Evolutionary conservation across 768 basidiomycete species (phyloP).

Genomic region (Boletus reticulatus): DNA sequence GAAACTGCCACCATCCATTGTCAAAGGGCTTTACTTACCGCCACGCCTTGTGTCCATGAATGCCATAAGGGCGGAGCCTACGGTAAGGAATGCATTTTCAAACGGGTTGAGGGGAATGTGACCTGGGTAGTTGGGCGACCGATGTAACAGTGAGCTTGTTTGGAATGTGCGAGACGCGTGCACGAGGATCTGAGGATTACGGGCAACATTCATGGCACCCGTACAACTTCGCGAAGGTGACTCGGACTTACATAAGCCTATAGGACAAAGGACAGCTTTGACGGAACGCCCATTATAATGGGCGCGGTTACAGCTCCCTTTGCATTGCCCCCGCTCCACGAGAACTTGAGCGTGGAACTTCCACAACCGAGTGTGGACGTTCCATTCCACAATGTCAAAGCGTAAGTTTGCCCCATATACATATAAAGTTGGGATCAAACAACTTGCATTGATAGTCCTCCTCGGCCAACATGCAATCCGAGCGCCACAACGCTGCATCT

Average conservation of each 20-base stretch:
- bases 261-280: too few species aligned
- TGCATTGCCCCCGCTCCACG: conserved; percentile 17
- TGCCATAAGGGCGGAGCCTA: conserved; percentile 82
- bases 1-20: background rate
- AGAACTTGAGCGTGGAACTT: conserved; percentile 14
- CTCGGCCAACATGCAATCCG: conserved; percentile 9
- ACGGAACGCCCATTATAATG: background rate
- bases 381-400: conserved; percentile 25
- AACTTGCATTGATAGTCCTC: conserved; percentile 4
- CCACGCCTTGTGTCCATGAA: conserved; percentile 79
- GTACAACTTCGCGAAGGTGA: too few species aligned
- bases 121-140: conserved; percentile 63
- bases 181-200: background rate
- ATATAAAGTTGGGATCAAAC: conserved; percentile 19
- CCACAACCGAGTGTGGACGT: conserved; percentile 20
- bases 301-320: background rate
- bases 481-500: background rate
- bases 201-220: too few species aligned
- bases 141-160: conserved; percentile 4
- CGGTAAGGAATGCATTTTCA: conserved; percentile 82
- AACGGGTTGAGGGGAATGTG: conserved; percentile 80
- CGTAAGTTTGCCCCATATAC: conserved; percentile 5
- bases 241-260: too few species aligned
- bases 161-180: conserved; percentile 12
- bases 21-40: conserved; percentile 55